Percentiles rank a stretch among this genome's conserved stretches.
These are phyloP conservation scores for Kuraishia floccosa DNA, from an alignment of 805 yeast genomes.

Conservation along the genomic window DNA sequence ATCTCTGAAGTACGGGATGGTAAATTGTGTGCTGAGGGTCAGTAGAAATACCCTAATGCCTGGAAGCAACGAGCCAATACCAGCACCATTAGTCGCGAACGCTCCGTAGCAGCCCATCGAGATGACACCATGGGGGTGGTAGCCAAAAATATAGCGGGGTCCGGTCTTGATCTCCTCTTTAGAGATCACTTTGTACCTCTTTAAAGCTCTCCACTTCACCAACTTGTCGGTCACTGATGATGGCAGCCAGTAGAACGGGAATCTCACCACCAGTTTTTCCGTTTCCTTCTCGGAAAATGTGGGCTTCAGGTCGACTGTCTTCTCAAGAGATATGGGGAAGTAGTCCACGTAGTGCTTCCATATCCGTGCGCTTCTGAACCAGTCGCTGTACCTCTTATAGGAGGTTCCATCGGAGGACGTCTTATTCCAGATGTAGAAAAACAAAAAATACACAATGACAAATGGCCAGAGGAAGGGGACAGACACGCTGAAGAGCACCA, in stretches of 20 bases:
- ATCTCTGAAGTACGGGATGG: slow-evolving; percentile 78
- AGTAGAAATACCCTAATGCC: slow-evolving; percentile 73
- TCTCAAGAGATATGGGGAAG: slow-evolving; percentile 69
- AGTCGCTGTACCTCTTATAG: slow-evolving; percentile 39
- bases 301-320: slow-evolving; percentile 61
- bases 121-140: slow-evolving; percentile 95
- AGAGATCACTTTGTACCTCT: not conserved
- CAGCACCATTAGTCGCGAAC: slow-evolving; percentile 72
- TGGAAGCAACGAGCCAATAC: slow-evolving; percentile 60
- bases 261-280: slow-evolving; percentile 3
- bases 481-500: slow-evolving; percentile 48
- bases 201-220: not conserved
- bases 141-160: slow-evolving; percentile 78
- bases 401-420: slow-evolving; percentile 71
- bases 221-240: slow-evolving; percentile 2
- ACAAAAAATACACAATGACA: slow-evolving; percentile 47
- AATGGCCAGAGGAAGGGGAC: slow-evolving; percentile 58
- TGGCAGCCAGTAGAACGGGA: slow-evolving; percentile 5
- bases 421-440: slow-evolving; percentile 46
- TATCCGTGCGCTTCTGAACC: slow-evolving; percentile 42
- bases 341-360: slow-evolving; percentile 71
- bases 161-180: slow-evolving; percentile 32
- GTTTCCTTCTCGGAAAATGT: slow-evolving; percentile 36
- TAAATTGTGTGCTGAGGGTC: slow-evolving; percentile 77
- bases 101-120: slow-evolving; percentile 86